phyloP scores from a whole-genome alignment of 78 protist species.

The Guillardia theta region DNA sequence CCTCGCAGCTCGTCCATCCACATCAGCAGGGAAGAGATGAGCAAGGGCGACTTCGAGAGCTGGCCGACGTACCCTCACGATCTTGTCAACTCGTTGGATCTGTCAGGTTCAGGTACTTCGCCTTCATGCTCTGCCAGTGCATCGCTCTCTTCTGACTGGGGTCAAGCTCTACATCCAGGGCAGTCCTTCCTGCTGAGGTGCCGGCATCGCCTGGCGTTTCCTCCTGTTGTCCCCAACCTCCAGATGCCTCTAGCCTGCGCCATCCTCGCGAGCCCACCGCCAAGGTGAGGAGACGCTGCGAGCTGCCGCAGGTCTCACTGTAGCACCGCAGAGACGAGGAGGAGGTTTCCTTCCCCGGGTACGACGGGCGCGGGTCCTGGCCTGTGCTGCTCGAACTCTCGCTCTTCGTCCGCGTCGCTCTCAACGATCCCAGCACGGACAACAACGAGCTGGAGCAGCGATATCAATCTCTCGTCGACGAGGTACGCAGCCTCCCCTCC shows the following conservation, averaged over 20 bases:
- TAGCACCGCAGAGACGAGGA: too few relatives aligned
- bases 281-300: too few relatives aligned
- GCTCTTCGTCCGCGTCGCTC: too few relatives aligned
- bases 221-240: neutral
- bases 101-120: neutral
- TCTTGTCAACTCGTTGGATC: neutral
- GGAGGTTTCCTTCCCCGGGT: too few relatives aligned
- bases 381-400: too few relatives aligned
- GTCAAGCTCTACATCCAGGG: neutral
- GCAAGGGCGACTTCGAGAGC: neutral
- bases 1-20: neutral
- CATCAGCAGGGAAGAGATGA: neutral
- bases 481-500: neutral
- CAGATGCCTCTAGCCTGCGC: neutral
- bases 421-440: too few relatives aligned
- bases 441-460: too few relatives aligned
- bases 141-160: neutral
- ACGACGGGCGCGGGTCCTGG: too few relatives aligned
- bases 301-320: too few relatives aligned
- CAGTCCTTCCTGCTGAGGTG: neutral
- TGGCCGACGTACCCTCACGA: neutral
- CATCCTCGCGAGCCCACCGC: neutral
- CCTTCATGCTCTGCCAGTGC: neutral
- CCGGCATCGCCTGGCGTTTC: neutral
- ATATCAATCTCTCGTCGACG: too few relatives aligned